Conservation (phyloP, 2,329 filamentous ascomycete genomes). For the Colletotrichum sp. region DNA sequence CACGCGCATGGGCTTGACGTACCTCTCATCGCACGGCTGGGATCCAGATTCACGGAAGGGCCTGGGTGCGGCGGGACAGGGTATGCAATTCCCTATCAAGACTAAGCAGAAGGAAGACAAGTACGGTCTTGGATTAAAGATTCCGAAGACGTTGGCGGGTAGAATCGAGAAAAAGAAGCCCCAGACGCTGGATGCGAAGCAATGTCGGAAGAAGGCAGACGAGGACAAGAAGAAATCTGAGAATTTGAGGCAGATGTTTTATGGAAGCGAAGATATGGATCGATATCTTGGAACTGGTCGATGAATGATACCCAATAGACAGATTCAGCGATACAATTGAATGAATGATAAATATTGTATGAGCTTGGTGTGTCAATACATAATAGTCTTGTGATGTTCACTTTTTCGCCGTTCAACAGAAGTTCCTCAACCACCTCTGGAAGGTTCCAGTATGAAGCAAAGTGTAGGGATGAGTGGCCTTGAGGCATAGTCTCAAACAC, state of each 20-base stretch:
- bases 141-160: slow-evolving; percentile 44
- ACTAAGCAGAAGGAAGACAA: slow-evolving; percentile 74
- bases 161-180: slow-evolving; percentile 47
- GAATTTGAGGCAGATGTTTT: slow-evolving; percentile 73
- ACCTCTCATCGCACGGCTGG: slow-evolving; percentile 73
- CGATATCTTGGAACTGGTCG: slow-evolving; percentile 64
- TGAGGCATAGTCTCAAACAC: background rate
- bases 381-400: no score
- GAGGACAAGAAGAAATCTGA: slow-evolving; percentile 68
- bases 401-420: background rate
- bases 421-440: rapidly evolving
- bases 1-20: slow-evolving; percentile 70
- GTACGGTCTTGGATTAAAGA: slow-evolving; percentile 69
- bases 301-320: background rate
- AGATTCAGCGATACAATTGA: background rate
- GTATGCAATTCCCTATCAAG: slow-evolving; percentile 79
- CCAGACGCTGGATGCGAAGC: slow-evolving; percentile 70
- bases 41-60: slow-evolving; percentile 76
- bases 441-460: background rate
- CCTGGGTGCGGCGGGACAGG: slow-evolving; percentile 73
- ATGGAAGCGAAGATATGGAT: slow-evolving; percentile 76
- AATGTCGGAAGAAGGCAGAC: slow-evolving; percentile 65
- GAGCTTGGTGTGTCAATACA: no score
- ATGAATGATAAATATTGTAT: no score
- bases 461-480: background rate